These are phyloP conservation scores for Metschnikowia rubicola DNA, from an alignment of 805 yeast genomes.

Conservation along the genomic window DNA sequence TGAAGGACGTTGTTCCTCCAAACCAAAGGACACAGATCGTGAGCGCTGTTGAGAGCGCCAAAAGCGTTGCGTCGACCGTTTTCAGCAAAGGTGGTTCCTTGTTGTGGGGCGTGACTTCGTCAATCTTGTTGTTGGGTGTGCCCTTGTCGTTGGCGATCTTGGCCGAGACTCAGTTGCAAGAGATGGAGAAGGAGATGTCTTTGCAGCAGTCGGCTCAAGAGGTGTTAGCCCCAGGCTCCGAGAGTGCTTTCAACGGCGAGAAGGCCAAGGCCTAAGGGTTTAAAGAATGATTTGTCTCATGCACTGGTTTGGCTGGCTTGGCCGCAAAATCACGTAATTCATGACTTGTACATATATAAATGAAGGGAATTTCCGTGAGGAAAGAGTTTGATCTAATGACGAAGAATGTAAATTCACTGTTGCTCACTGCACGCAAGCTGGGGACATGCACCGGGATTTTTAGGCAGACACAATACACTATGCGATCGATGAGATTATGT, in stretches of 20 bases:
- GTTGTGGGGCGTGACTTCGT: conserved; percentile 82
- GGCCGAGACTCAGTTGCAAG: conserved; percentile 89
- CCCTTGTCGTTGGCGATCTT: conserved; percentile 88
- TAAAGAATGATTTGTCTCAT: conserved; percentile 9
- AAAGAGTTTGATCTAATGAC: too few relatives aligned
- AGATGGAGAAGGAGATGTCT: conserved; percentile 88
- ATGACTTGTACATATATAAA: conserved; percentile 22
- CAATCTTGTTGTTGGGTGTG: conserved; percentile 82
- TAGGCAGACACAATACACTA: too few relatives aligned
- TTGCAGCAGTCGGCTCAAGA: conserved; percentile 76
- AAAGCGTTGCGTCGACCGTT: conserved; percentile 36
- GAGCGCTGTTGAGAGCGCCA: conserved; percentile 30
- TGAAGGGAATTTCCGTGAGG: neutral
- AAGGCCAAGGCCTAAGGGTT: conserved; percentile 21
- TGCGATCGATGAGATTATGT: too few relatives aligned
- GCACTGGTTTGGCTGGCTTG: conserved; percentile 4
- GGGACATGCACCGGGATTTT: too few relatives aligned
- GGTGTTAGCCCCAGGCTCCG: conserved; percentile 66
- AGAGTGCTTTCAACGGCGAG: conserved; percentile 38
- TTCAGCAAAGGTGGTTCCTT: conserved; percentile 66
- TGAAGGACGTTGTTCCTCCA: conserved; percentile 90
- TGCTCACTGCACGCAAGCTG: too few relatives aligned
- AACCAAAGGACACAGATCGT: conserved; percentile 57
- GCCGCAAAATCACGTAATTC: conserved; percentile 12
- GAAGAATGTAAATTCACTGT: too few relatives aligned